Base-by-base conservation (phyloP, 345 rosid species). In the Adansonia digitata region DNA sequence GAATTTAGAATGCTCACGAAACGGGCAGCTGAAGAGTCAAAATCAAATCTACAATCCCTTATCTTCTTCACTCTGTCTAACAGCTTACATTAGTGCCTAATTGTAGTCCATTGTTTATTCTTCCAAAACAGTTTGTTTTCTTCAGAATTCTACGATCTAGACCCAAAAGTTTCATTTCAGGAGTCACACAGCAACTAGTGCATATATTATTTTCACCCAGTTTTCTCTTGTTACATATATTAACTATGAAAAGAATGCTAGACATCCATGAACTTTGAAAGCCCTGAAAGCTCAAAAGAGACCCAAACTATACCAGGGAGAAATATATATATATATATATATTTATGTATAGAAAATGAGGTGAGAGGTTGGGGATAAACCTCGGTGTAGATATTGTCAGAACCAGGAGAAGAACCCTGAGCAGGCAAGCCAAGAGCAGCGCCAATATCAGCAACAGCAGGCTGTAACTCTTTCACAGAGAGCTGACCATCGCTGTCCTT, bases 401-500 rank as follows among this genome's bases (percentile, higher is more conserved):
- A 92, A 77, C 87, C 88, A 75, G 89, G 81, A 53, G 98, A 90
- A 48, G 94, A 74, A 37, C 97, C 97, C 63, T 90, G 91, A 75
- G 86, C 72, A 59, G 97, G 95, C 83, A 94, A 84, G 77, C 98
- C 98, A 74, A 94, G 92, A 7, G 94, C 96, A 43, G 93, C 94
- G 56, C 98, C 97, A 73, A 90, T 89, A 81, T 93, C 98, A 72
- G 93, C 94, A 77, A 95, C 97, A 81, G 93, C 98, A 20, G 99
- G 99, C 61, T 90, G 81, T 52, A 95, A 88, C 81, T 95, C 98
- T 40, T 82, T 88, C 78, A 95, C 85, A 13, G 98, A 93, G 73
- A 91, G 93, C 71, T 84, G 82, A 52, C 97, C 98, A 81, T 95
- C 98, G 48, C 73, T 82, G 82, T 93, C 98, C 42, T n/a, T n/a